Conservation (phyloP, 139 green algal genomes). For the Chlamydomonas applanata region DNA sequence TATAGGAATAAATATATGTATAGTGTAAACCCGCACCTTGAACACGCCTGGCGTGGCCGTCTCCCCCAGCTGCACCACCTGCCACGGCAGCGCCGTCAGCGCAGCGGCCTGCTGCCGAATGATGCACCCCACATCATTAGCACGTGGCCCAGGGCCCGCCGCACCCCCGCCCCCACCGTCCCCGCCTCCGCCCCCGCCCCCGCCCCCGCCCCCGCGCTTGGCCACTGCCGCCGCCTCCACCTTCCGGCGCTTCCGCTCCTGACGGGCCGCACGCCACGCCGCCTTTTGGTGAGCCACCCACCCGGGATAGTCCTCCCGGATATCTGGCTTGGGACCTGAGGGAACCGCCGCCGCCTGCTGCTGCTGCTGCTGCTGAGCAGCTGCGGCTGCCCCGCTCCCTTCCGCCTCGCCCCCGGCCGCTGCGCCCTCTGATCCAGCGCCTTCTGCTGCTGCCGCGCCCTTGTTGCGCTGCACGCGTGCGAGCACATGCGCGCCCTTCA, state of each 20-base stretch:
- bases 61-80: constrained; percentile 79
- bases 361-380: no score
- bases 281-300: constrained; percentile 85
- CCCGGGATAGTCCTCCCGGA: constrained; percentile 55
- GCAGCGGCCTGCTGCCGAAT: constrained; percentile 54
- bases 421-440: background rate
- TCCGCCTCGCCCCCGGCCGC: constrained; percentile 5
- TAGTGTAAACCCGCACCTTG: constrained; percentile 45
- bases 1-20: no score
- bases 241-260: constrained; percentile 44
- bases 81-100: constrained; percentile 58
- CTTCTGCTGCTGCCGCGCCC: background rate
- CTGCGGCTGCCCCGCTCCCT: no score
- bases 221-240: constrained; percentile 24
- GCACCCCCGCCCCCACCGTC: background rate
- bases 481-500: no score
- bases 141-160: constrained; percentile 29
- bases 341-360: constrained; percentile 6
- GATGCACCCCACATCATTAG: constrained; percentile 28
- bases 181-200: constrained; percentile 3
- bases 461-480: no score
- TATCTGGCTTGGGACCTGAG: constrained; percentile 10
- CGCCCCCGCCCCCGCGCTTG: background rate
- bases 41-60: constrained; percentile 39
- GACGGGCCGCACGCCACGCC: constrained; percentile 56